Evolutionary conservation across 306 rosid species (phyloP).

Genomic region (Vigna trinervia): DNA sequence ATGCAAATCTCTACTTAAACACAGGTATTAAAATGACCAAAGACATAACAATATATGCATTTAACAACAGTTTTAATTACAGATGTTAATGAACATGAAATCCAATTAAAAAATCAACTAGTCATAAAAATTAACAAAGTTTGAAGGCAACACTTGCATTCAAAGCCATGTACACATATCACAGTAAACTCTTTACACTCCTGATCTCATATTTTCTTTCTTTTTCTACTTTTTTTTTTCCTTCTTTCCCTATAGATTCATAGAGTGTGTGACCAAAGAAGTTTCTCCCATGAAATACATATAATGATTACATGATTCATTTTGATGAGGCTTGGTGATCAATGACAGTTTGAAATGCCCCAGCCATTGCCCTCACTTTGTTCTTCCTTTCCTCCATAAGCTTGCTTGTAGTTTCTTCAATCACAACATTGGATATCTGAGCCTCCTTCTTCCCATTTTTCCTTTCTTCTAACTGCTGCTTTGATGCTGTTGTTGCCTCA

Average conservation of each 20-base stretch:
- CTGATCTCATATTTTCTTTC: neutral
- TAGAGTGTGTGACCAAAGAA: neutral
- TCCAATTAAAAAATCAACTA: neutral
- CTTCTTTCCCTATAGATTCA: neutral
- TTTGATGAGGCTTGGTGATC: conserved; percentile 65
- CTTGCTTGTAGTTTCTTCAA: conserved; percentile 67
- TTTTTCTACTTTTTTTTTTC: neutral
- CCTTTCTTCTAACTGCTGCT: conserved; percentile 27
- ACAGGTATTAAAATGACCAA: too few species aligned
- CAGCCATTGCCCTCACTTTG: conserved; percentile 80
- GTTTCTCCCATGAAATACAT: neutral
- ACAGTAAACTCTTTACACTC: neutral
- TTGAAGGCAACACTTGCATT: conserved; percentile 26
- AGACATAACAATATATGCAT: neutral
- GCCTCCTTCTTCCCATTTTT: conserved; percentile 51
- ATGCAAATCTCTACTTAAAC: too few species aligned
- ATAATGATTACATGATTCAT: conserved; percentile 34
- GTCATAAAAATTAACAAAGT: neutral
- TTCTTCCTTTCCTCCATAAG: conserved; percentile 70
- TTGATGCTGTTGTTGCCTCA: neutral
- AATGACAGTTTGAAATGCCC: conserved; percentile 85
- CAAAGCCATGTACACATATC: neutral
- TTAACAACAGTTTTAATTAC: conserved; percentile 9
- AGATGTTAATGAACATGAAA: neutral
- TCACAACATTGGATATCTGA: conserved; percentile 59